phyloP scores from a whole-genome alignment of 768 basidiomycete species.

The Pulveroboletus frians region DNA sequence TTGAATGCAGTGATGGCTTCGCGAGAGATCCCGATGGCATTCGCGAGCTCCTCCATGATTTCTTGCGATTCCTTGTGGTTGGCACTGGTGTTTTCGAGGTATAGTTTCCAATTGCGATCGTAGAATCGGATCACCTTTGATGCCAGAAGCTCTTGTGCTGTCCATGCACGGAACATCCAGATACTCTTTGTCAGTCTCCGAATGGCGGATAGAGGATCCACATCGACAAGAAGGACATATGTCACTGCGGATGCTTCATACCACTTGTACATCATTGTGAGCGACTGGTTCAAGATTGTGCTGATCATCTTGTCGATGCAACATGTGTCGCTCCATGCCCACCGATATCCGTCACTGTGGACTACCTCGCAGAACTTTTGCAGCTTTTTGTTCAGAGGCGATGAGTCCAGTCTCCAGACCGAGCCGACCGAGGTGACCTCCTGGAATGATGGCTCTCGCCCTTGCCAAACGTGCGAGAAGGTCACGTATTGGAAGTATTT shows the following conservation, averaged over 20 bases:
- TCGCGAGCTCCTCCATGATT: background rate
- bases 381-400: background rate
- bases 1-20: background rate
- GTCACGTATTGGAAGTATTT: constrained; percentile 3
- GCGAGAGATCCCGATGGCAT: background rate
- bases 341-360: constrained; percentile 6
- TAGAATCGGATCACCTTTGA: background rate
- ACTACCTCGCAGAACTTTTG: background rate
- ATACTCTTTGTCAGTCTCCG: background rate
- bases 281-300: background rate
- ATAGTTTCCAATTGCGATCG: background rate
- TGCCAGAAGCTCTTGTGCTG: background rate
- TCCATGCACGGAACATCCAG: background rate
- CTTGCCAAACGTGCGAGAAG: background rate
- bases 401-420: background rate
- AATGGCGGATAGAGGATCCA: background rate
- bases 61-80: background rate
- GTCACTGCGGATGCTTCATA: background rate
- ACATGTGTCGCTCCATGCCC: constrained; percentile 3
- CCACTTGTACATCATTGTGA: background rate
- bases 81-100: background rate
- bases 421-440: background rate
- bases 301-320: background rate
- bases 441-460: background rate
- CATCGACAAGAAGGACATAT: background rate